A percentile compares a stretch with the other conserved stretches of the same genome.
Evolutionary conservation across 495 filamentous ascomycete species (phyloP).

Genomic region (Podospora pseudocomata): DNA sequence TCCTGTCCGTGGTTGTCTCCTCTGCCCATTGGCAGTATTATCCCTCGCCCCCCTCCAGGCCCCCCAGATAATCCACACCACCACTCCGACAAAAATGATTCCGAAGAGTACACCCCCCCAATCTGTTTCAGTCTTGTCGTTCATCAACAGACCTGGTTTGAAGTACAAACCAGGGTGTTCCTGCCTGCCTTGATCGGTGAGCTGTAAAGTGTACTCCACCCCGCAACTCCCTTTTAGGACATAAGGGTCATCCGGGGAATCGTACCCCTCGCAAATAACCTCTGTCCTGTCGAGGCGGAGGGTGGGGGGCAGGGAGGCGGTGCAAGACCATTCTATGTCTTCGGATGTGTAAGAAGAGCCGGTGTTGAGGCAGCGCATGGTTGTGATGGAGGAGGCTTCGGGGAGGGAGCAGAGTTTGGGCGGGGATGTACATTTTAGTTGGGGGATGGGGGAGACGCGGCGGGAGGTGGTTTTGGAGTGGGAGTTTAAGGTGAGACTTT

Average conservation of each 20-base stretch:
- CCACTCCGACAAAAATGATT: constrained; percentile 42
- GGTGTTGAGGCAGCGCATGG: constrained; percentile 84
- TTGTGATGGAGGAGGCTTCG: constrained; percentile 51
- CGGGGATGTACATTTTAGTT: constrained; percentile 75
- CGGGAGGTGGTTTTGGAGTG: constrained; percentile 62
- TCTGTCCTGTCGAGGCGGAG: constrained; percentile 89
- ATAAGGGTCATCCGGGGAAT: constrained; percentile 67
- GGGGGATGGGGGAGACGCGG: constrained; percentile 73
- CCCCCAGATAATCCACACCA: constrained; percentile 50
- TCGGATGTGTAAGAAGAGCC: constrained; percentile 65
- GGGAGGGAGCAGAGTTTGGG: constrained; percentile 59
- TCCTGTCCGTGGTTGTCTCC: constrained; percentile 11
- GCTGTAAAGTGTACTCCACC: constrained; percentile 79
- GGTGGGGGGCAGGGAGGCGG: constrained; percentile 68
- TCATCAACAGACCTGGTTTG: no score
- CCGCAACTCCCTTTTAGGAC: constrained; percentile 88
- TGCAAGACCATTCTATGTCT: constrained; percentile 87
- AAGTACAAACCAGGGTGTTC: no score
- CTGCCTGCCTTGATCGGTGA: constrained; percentile 75
- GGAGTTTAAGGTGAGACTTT: constrained; percentile 70
- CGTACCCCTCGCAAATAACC: constrained; percentile 90
- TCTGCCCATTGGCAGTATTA: constrained; percentile 4
- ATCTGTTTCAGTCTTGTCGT: constrained; percentile 1
- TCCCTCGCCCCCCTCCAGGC: constrained; percentile 27
- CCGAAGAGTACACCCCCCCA: constrained; percentile 32